These are phyloP conservation scores for Leccinellum albellum DNA, from an alignment of 768 basidiomycete species.

Conservation along the genomic window DNA sequence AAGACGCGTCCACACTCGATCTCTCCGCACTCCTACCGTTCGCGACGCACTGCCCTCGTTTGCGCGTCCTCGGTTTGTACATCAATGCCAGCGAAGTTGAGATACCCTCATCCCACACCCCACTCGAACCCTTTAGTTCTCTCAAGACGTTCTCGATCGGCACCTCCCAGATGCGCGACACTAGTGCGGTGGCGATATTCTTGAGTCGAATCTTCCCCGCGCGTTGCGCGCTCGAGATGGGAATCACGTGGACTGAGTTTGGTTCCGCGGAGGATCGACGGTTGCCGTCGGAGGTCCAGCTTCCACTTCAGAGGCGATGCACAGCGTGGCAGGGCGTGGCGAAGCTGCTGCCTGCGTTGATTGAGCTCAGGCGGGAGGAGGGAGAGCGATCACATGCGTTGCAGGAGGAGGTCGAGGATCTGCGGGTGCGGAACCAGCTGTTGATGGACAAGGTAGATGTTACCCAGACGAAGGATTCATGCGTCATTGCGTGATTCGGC, in stretches of 20 bases:
- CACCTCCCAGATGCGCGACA: slow-evolving; percentile 43
- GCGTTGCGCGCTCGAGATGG: slow-evolving; percentile 39
- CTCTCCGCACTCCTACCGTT: slow-evolving; percentile 39
- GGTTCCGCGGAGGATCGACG: slow-evolving; percentile 9
- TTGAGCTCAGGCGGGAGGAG: slow-evolving; percentile 43
- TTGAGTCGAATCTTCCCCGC: slow-evolving; percentile 50
- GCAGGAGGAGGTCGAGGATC: slow-evolving; percentile 46
- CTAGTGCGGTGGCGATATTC: slow-evolving; percentile 46
- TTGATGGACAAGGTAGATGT: slow-evolving; percentile 34
- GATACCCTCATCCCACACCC: slow-evolving; percentile 2
- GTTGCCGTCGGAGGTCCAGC: slow-evolving; percentile 4
- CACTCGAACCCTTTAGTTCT: slow-evolving; percentile 18
- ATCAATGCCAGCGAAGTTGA: slow-evolving; percentile 31
- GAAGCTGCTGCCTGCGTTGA: slow-evolving; percentile 42
- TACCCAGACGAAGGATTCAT: slow-evolving; percentile 24
- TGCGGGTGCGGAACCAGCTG: slow-evolving; percentile 43
- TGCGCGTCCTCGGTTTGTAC: slow-evolving; percentile 36
- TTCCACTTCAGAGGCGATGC: slow-evolving; percentile 23
- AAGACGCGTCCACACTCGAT: slow-evolving; percentile 27
- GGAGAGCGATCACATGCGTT: slow-evolving; percentile 35
- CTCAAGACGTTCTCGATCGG: slow-evolving; percentile 42
- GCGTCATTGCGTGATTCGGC: slow-evolving; percentile 25
- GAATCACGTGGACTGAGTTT: slow-evolving; percentile 45
- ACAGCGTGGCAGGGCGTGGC: slow-evolving; percentile 41
- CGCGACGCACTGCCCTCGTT: slow-evolving; percentile 36